These are phyloP conservation scores for Eryngium alpinum DNA, from an alignment of 140 eudicot genomes.

Conservation along the genomic window DNA sequence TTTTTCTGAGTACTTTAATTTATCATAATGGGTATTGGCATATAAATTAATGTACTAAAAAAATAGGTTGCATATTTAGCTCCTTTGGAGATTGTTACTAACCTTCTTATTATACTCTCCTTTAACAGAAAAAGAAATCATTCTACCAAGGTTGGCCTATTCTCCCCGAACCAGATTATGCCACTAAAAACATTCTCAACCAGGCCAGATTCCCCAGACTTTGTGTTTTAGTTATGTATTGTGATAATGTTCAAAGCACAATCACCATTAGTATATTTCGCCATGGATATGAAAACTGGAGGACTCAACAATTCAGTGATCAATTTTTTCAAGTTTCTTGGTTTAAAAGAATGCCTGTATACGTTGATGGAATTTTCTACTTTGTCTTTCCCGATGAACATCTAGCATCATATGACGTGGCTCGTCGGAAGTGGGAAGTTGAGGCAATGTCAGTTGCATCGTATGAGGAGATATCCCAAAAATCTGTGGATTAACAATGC, in stretches of 20 bases:
- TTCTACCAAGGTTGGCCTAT: background rate
- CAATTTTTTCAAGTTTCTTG: background rate
- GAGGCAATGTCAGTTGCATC: background rate
- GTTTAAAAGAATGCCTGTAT: background rate
- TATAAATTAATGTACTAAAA: too few species aligned
- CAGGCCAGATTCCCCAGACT: background rate
- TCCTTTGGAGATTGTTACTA: background rate
- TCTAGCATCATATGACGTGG: background rate
- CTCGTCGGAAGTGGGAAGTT: background rate
- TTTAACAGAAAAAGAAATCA: background rate
- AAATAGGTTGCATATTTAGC: too few species aligned
- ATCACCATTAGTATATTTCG: background rate
- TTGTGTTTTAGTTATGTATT: background rate
- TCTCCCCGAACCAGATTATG: too few species aligned
- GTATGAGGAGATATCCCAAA: background rate
- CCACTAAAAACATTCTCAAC: background rate
- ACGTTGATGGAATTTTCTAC: background rate
- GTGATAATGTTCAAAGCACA: background rate
- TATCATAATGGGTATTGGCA: too few species aligned
- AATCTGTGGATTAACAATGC: background rate
- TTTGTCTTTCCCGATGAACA: background rate
- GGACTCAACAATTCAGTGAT: background rate
- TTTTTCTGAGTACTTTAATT: too few species aligned
- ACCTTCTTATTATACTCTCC: background rate
- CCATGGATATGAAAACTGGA: background rate